Percentiles rank a stretch among this genome's conserved stretches.
These are phyloP conservation scores for Wallacemonas sp. DNA, from an alignment of 208 protist species.

Conservation along the genomic window DNA sequence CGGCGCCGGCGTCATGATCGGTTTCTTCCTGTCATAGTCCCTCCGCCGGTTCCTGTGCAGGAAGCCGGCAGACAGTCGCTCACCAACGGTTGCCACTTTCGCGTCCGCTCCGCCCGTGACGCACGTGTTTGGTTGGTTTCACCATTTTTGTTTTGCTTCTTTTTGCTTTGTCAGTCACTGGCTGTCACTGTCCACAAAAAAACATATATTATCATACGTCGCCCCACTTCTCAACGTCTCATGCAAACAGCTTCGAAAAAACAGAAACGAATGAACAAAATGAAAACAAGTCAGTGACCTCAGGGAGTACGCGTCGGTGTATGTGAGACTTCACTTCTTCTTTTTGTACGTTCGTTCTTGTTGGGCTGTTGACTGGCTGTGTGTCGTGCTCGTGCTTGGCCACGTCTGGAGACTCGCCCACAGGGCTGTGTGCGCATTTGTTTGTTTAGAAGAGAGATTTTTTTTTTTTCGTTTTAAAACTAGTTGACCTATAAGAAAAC, in stretches of 20 bases:
- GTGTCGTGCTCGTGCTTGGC: neutral
- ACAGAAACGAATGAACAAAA: conserved; percentile 2
- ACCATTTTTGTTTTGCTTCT: neutral
- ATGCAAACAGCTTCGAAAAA: neutral
- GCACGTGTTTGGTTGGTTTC: neutral
- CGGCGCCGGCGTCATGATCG: no score
- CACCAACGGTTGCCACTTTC: no score
- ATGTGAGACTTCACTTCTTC: conserved; percentile 3
- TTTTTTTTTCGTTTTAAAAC: neutral
- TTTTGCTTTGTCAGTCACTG: conserved; percentile 7
- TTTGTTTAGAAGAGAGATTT: neutral
- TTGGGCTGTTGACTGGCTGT: neutral
- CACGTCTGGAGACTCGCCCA: no score
- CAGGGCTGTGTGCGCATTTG: neutral
- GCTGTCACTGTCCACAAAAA: conserved; percentile 10
- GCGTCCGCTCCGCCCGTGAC: no score
- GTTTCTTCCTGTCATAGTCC: no score
- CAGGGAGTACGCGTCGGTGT: no score
- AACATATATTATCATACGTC: conserved; percentile 6
- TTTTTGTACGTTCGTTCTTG: conserved; percentile 6
- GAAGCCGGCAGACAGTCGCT: no score
- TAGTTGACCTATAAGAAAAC: neutral
- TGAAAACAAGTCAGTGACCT: neutral
- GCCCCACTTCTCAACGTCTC: neutral
- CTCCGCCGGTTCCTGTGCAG: no score